Base-by-base conservation (phyloP, 2,329 filamentous ascomycete genomes). In the Hypomyces rosellus region DNA sequence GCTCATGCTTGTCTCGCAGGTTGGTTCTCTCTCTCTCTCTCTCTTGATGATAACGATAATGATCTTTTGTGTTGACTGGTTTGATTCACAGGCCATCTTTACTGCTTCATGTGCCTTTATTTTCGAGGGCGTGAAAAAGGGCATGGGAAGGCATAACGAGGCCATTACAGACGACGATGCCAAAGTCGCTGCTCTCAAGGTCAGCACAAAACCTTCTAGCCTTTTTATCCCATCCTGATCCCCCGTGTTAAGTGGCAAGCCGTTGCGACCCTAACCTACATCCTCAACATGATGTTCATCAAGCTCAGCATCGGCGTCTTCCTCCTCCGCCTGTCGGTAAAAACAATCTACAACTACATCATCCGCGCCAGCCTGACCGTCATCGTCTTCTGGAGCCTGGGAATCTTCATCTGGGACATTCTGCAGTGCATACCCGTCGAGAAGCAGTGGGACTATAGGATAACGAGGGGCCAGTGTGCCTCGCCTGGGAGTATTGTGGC, bases 301-400 rank as follows among this genome's bases (percentile, higher is more conserved):
- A 81, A 81, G 62, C 63, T 80, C 46, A 77, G 77, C 62, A 78
- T 80, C 45, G 74, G 71, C 34, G 64, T 79, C 51, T 78, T 78
- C 53, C 68, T 79, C 8, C 61, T 80, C 15, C 69, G 74, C 5
- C 64, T 80, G 14, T 71, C 75, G 1, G 67, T 69, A 3, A 64
- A 70, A 39, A 71, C 65, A 43, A 60, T 70, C 16, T 81, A 80
- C 58, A 73, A 67, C 18, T 76, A 70, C 59, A 74, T 73, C 34
- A 69, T 81, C 5, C 68, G 69, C 55, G 57, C 64, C 43, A 75
- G 73, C 52, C 63, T 80, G 41, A 57, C 68, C 36, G 59, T 80
- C 34, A 68, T 81, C 49, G 60, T 66, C 13, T 59, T 76, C 38
- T 77, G 72, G 69, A 74, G 70, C 38, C 58, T 70, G 15, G 69